Conservation (phyloP, 2,329 filamentous ascomycete genomes). For the Biscogniauxia mediterranea region DNA sequence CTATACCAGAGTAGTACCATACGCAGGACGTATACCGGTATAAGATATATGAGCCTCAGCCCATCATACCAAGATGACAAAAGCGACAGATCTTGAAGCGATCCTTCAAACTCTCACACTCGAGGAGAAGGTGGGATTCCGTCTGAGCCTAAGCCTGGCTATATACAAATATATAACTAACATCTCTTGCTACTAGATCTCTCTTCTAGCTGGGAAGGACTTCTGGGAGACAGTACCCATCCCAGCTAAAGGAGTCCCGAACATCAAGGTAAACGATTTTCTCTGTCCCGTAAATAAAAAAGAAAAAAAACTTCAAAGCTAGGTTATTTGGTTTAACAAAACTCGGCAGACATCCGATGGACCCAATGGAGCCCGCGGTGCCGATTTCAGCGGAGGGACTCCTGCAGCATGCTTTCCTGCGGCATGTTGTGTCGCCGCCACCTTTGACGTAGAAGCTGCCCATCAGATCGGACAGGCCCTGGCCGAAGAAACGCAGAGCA, state of each 20-base stretch:
- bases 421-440: constrained; percentile 51
- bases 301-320: background rate
- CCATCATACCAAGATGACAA: background rate
- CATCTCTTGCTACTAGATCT: background rate
- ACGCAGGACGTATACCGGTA: background rate
- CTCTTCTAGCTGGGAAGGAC: constrained; percentile 8
- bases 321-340: constrained; percentile 2
- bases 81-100: constrained; percentile 8
- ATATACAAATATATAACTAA: background rate
- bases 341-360: constrained; percentile 27
- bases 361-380: constrained; percentile 36
- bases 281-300: no score
- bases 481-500: constrained; percentile 51
- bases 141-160: background rate
- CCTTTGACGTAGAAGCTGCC: constrained; percentile 59
- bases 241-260: constrained; percentile 6
- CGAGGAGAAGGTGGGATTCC: constrained; percentile 7
- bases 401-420: constrained; percentile 34
- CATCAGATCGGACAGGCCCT: constrained; percentile 55
- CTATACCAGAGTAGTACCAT: background rate
- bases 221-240: constrained; percentile 13
- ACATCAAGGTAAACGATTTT: constrained; percentile 8
- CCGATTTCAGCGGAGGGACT: constrained; percentile 28
- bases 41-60: background rate
- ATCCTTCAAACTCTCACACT: constrained; percentile 11